Conservation (phyloP, 2,329 filamentous ascomycete species). For the Parafenestella ontariensis region DNA sequence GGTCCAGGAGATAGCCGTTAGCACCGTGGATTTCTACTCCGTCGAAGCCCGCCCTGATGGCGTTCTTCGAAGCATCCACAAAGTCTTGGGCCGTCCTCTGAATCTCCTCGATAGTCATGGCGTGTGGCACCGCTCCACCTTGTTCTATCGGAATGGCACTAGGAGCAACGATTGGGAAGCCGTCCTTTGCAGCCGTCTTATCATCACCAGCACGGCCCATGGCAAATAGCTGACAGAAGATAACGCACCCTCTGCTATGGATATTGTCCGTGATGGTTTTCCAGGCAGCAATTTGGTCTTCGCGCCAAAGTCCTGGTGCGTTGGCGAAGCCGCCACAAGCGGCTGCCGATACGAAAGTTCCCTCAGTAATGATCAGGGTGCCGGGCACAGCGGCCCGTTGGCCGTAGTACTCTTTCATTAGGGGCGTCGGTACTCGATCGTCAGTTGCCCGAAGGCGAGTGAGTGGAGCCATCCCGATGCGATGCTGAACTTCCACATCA, state of each 20-base stretch:
- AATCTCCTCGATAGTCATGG: slow-evolving; percentile 48
- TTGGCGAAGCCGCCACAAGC: slow-evolving; percentile 58
- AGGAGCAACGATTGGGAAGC: slow-evolving; percentile 32
- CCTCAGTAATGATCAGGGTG: slow-evolving; percentile 66
- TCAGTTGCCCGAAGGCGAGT: too few relatives aligned
- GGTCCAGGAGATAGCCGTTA: slow-evolving; percentile 71
- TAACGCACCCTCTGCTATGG: slow-evolving; percentile 64
- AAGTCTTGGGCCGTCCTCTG: slow-evolving; percentile 42
- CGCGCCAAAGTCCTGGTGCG: slow-evolving; percentile 63
- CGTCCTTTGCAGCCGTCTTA: slow-evolving; percentile 34
- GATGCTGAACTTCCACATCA: too few relatives aligned
- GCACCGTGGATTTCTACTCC: slow-evolving; percentile 64
- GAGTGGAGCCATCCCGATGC: too few relatives aligned
- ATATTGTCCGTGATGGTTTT: slow-evolving; percentile 64
- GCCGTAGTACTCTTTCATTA: slow-evolving; percentile 59
- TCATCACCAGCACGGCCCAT: slow-evolving; percentile 63
- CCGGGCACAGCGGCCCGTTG: slow-evolving; percentile 60
- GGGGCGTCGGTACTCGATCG: too few relatives aligned
- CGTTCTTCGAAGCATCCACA: slow-evolving; percentile 51
- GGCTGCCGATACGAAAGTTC: slow-evolving; percentile 56
- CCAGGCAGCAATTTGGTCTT: slow-evolving; percentile 59
- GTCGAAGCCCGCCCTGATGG: slow-evolving; percentile 63
- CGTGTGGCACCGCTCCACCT: slow-evolving; percentile 29
- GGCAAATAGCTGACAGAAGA: slow-evolving; percentile 67
- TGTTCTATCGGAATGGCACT: slow-evolving; percentile 43